phyloP scores from a whole-genome alignment of 768 basidiomycete genomes.

The Termitomyces sp. region DNA sequence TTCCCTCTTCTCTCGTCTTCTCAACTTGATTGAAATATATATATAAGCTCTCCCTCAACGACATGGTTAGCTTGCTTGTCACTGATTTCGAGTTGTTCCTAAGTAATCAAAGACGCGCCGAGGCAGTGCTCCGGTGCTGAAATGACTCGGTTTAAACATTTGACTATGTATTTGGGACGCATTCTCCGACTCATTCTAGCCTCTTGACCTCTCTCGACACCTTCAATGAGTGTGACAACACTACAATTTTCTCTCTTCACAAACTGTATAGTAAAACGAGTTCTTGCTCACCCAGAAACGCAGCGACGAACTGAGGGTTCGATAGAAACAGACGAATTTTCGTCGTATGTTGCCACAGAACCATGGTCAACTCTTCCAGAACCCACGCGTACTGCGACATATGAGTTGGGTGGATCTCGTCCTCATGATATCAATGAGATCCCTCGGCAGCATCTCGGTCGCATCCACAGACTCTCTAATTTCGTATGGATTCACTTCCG shows the following conservation, averaged over 20 bases:
- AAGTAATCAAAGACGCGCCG: too few species aligned
- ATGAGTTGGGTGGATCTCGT: conserved; percentile 25
- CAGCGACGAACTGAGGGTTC: conserved; percentile 14
- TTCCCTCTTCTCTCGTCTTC: neutral
- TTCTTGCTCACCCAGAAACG: conserved; percentile 25
- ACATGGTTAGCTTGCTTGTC: too few species aligned
- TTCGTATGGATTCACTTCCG: conserved; percentile 38
- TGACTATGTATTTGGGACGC: neutral
- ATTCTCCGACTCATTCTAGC: too few species aligned
- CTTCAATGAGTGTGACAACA: neutral
- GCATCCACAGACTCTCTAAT: conserved; percentile 44
- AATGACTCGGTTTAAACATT: neutral
- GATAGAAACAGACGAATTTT: conserved; percentile 44
- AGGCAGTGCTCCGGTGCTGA: neutral
- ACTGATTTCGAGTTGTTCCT: too few species aligned
- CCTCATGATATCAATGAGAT: conserved; percentile 27
- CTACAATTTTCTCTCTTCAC: conserved; percentile 27
- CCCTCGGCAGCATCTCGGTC: conserved; percentile 33
- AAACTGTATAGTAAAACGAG: conserved; percentile 37
- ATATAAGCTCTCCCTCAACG: too few species aligned
- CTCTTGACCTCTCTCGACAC: neutral
- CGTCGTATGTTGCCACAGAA: conserved; percentile 45
- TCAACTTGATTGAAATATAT: too few species aligned
- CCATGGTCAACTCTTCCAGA: conserved; percentile 39
- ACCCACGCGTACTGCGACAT: conserved; percentile 28